These are phyloP conservation scores for Neostapfia colusana DNA, from an alignment of 176 grass and related monocot species.

Conservation along the genomic window DNA sequence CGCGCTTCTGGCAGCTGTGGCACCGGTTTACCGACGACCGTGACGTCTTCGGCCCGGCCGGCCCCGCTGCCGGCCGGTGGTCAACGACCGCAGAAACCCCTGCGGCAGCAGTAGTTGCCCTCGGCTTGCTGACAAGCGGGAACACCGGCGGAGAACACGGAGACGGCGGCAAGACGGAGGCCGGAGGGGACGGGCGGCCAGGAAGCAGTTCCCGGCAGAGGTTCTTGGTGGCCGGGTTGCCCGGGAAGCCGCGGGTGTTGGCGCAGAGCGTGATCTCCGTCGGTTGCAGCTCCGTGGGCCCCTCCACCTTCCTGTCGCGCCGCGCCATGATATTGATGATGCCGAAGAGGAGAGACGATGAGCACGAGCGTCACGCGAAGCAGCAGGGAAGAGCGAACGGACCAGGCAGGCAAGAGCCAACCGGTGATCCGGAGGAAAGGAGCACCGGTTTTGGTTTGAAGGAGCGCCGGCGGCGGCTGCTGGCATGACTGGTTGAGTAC, in stretches of 20 bases:
- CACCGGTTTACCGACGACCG: conserved; percentile 69
- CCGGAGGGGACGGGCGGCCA: conserved; percentile 27
- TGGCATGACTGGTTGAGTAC: no score
- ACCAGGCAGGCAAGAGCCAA: no score
- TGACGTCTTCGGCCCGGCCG: conserved; percentile 20
- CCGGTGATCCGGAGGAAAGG: no score
- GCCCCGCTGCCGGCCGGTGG: conserved; percentile 29
- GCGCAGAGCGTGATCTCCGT: conserved; percentile 76
- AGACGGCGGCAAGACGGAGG: conserved; percentile 7
- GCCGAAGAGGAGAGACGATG: neutral
- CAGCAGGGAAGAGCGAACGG: no score
- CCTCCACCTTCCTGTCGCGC: conserved; percentile 84
- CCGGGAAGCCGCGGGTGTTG: conserved; percentile 88
- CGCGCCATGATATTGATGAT: conserved; percentile 57
- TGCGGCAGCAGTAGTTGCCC: neutral
- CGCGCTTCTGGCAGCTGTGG: conserved; percentile 66
- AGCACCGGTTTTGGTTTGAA: no score
- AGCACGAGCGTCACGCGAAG: no score
- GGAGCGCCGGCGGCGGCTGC: no score
- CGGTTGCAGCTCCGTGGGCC: conserved; percentile 71
- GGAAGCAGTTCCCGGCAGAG: conserved; percentile 72
- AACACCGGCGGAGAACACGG: neutral
- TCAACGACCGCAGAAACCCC: conserved; percentile 15
- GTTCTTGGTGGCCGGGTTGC: conserved; percentile 70
- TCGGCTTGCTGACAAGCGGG: conserved; percentile 24